Evolutionary conservation across 345 rosid genomes (phyloP), one percentile per base, ranked within the genome.

Genomic region (Populus nigra): DNA sequence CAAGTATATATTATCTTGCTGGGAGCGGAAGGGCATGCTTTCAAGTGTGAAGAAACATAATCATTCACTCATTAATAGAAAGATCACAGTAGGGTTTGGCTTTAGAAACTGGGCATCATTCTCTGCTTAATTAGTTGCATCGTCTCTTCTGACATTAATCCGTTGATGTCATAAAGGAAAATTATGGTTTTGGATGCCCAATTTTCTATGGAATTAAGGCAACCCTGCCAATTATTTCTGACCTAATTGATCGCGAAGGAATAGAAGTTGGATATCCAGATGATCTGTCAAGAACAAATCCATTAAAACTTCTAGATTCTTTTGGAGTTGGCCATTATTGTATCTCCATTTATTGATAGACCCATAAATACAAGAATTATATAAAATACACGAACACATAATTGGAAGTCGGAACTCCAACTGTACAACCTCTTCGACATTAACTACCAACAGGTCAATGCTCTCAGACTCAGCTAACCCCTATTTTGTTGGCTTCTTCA

Each of bases 351-450:
- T 33, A 55, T 23, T 55, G 10, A 55, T 5, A 71, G 55, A 35
- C 20, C 59, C 38, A 77, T 39, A 50, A 36, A 59, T 62, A 38
- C 68, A 36, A 41, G 47, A 78, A 74, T 33, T 9, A 33, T 71
- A 65, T 70, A 31, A 47, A 31, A 47, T 25, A 36, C 63, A 36
- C 70, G 18, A 59, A 61, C 15, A 50, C 63, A 70, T 15, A 70
- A 33, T 39, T 71, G 79, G 84, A 66, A 65, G 81, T 78, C 74
- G 69, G 23, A 78, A 69, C 50, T 61, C 72, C 78, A 73, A 77
- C 78, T 73, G 68, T 31, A 20, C 66, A 68, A 72, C 13, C 61
- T 73, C 62, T 77, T 57, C 65, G 74, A 66, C 12, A 76, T 55
- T 68, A 76, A 81, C 74, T 73, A 62, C 67, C 81, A 69, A 27